Conservation (phyloP, 805 yeast species). For the Yarrowia hollandica region DNA sequence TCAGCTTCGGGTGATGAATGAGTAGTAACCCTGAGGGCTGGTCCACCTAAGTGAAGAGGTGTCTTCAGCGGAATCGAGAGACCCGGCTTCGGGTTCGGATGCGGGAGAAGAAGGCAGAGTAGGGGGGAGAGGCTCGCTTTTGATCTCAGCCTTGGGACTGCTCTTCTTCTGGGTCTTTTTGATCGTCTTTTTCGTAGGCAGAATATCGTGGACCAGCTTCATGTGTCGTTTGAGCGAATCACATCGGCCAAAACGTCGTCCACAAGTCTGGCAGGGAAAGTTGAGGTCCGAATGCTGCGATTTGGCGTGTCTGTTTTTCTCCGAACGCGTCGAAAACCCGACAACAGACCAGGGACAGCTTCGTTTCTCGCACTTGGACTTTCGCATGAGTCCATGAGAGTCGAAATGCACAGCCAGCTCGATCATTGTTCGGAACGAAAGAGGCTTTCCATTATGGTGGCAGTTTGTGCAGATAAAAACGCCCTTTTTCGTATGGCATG, state of each 20-base stretch:
- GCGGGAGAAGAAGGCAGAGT: no score
- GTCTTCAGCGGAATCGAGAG: no score
- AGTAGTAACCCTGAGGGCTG: neutral
- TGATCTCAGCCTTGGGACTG: neutral
- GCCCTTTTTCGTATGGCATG: conserved; percentile 3
- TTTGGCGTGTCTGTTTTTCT: conserved; percentile 8
- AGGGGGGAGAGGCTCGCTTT: no score
- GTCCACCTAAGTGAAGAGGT: neutral
- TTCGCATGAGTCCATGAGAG: conserved; percentile 9
- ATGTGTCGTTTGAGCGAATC: conserved; percentile 16
- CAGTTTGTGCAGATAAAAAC: conserved; percentile 16
- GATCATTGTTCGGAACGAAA: neutral
- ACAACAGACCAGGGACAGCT: conserved; percentile 17
- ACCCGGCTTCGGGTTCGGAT: no score
- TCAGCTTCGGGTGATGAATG: neutral
- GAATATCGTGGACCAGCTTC: neutral
- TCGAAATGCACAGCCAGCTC: conserved; percentile 20
- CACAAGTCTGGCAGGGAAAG: neutral
- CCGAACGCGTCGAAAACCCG: conserved; percentile 2
- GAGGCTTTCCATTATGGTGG: neutral
- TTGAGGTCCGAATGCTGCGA: conserved; percentile 1
- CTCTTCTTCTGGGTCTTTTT: neutral
- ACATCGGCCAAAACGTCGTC: neutral
- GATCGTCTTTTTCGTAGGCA: neutral
- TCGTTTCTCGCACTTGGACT: neutral